These are phyloP conservation scores for Collybia nuda DNA, from an alignment of 768 basidiomycete genomes.

Conservation along the genomic window DNA sequence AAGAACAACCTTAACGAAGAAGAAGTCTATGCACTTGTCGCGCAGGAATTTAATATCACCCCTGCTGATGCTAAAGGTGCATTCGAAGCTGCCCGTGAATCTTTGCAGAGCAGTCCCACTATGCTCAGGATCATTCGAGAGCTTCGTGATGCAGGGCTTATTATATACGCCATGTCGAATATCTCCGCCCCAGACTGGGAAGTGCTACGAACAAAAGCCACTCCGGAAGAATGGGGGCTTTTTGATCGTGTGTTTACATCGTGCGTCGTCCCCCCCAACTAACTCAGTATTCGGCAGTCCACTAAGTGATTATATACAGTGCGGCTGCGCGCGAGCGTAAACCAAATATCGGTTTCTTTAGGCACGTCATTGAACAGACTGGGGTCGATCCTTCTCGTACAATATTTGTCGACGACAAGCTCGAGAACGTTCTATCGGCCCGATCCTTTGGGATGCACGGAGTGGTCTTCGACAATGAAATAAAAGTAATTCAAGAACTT, in stretches of 20 bases:
- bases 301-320: background rate
- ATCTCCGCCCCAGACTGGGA: slow-evolving; percentile 54
- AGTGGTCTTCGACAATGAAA: slow-evolving; percentile 45
- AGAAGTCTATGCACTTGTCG: slow-evolving; percentile 42
- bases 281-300: too few relatives aligned
- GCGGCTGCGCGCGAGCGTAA: slow-evolving; percentile 53
- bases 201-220: slow-evolving; percentile 37
- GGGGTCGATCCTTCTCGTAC: slow-evolving; percentile 43
- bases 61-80: slow-evolving; percentile 40
- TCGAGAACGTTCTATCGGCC: slow-evolving; percentile 58
- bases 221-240: slow-evolving; percentile 44
- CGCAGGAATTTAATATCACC: slow-evolving; percentile 34
- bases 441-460: slow-evolving; percentile 57
- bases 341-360: slow-evolving; percentile 53
- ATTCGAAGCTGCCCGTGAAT: slow-evolving; percentile 47
- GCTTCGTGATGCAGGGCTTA: slow-evolving; percentile 35
- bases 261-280: slow-evolving; percentile 6
- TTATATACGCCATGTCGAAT: slow-evolving; percentile 59
- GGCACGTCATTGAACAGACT: slow-evolving; percentile 42
- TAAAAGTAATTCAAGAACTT: slow-evolving; percentile 41
- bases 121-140: slow-evolving; percentile 46
- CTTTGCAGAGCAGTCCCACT: slow-evolving; percentile 40
- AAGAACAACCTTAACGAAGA: slow-evolving; percentile 42
- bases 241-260: slow-evolving; percentile 57
- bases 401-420: slow-evolving; percentile 61